Evolutionary conservation across 2,329 filamentous ascomycete genomes (phyloP), one percentile per base, ranked within the genome.

Genomic region (Paracorniculantispora psalliotae): DNA sequence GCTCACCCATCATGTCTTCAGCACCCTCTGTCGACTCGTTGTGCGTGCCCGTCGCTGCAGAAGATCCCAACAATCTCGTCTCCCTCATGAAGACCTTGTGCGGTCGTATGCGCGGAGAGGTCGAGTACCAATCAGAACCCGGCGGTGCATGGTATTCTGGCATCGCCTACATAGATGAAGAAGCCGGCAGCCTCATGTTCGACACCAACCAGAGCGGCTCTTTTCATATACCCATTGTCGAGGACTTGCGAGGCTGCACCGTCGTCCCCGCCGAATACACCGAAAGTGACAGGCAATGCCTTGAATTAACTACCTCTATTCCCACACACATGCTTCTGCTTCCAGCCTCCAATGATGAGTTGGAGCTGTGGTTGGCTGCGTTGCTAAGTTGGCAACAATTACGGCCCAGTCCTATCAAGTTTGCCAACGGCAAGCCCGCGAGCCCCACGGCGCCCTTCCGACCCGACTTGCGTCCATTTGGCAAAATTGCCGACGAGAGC

Each of bases 371-470:
- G 90, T 83, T 92, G 59, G 90, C 90, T 15, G 90, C 90, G 8
- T 73, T 94, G 47, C 78, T 93, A 33, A 91, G 88, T 69, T 94
- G 90, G 90, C 88, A 92, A 70, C 89, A 91, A 63, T 78, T 91
- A 61, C 82, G 84, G 25, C 85, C 86, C 1, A 79, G 80, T 12
- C 79, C 79, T 13, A 75, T 82, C 59, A 83, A 81, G 64, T 77
- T 83, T 63, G 72, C 78, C 26, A 81, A 74, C 69, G 78, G 64
- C 67, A 71, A 71, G 44, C 68, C 68, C 4, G 59, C 63, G 3
- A 74, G 66, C 57, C 69, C 71, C 21, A 67, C 65, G n/a, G 65
- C 69, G 13, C 66, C 72, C n/a, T 70, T 71, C 47, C 73, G 76
- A 57, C 71, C 74, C 0, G 77, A 80, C 59, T 69, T 79, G 57